Percentiles rank a stretch among this genome's conserved stretches.
These are phyloP conservation scores for Fusarium burgessii DNA, from an alignment of 2,329 filamentous ascomycete species.

Conservation along the genomic window DNA sequence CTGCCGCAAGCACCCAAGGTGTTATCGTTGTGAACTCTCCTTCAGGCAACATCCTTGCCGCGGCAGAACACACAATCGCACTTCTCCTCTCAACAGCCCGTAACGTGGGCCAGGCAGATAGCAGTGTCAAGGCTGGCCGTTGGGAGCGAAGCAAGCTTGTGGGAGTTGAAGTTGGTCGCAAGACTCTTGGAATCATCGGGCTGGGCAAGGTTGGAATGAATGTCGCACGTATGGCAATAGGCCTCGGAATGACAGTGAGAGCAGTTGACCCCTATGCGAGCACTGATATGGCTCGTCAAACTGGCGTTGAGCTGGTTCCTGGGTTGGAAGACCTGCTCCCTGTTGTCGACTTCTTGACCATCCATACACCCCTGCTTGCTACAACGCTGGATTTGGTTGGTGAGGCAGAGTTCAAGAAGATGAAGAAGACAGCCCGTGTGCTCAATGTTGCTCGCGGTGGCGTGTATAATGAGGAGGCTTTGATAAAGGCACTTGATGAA, in stretches of 20 bases:
- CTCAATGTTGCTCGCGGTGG: constrained; percentile 85
- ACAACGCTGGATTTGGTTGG: constrained; percentile 81
- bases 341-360: constrained; percentile 79
- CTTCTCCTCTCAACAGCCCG: constrained; percentile 80
- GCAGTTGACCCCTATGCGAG: constrained; percentile 85
- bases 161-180: constrained; percentile 82
- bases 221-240: constrained; percentile 82
- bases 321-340: constrained; percentile 71
- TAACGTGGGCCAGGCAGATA: constrained; percentile 77
- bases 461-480: constrained; percentile 80
- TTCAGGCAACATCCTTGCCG: constrained; percentile 82
- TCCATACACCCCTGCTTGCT: constrained; percentile 83
- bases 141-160: constrained; percentile 83
- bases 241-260: constrained; percentile 79
- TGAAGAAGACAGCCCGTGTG: constrained; percentile 80
- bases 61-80: constrained; percentile 82
- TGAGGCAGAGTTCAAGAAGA: constrained; percentile 72
- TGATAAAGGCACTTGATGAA: constrained; percentile 76
- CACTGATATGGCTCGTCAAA: constrained; percentile 74
- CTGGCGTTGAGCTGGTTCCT: constrained; percentile 72
- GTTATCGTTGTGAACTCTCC: constrained; percentile 86
- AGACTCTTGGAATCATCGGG: constrained; percentile 81
- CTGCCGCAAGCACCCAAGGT: constrained; percentile 76
- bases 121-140: constrained; percentile 75
- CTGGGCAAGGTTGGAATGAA: constrained; percentile 87